These are phyloP conservation scores for Ophidiomyces ophidiicola DNA, from an alignment of 2,329 filamentous ascomycete species.

Conservation along the genomic window DNA sequence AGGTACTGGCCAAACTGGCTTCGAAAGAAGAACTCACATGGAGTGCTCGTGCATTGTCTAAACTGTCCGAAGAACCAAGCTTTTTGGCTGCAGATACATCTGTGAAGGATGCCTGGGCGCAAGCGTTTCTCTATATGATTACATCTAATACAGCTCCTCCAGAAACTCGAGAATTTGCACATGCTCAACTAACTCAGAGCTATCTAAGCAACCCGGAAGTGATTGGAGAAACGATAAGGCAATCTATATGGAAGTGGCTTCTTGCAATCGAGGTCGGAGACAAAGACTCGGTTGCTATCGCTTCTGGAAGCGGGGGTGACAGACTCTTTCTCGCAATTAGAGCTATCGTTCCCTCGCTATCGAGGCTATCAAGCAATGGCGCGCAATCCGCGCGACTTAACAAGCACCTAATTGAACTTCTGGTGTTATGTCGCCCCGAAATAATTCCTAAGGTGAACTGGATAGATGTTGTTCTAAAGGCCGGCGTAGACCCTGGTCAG, in stretches of 20 bases:
- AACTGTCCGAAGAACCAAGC: conserved; percentile 45
- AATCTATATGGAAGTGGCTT: conserved; percentile 71
- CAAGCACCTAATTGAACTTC: conserved; percentile 59
- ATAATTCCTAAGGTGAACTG: conserved; percentile 68
- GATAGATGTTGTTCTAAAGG: conserved; percentile 77
- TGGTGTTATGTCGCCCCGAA: conserved; percentile 66
- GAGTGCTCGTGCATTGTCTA: conserved; percentile 58
- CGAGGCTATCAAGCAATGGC: conserved; percentile 22
- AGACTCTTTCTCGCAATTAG: conserved; percentile 50
- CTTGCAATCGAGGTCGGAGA: conserved; percentile 54
- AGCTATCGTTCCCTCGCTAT: conserved; percentile 29
- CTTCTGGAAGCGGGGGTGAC: conserved; percentile 51
- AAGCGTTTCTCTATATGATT: conserved; percentile 69
- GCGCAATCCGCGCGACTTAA: conserved; percentile 45
- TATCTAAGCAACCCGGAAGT: conserved; percentile 49
- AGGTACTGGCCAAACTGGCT: conserved; percentile 69
- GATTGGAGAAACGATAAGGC: conserved; percentile 52
- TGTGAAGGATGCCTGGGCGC: conserved; percentile 62
- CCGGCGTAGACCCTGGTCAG: conserved; percentile 68
- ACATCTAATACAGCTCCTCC: conserved; percentile 51
- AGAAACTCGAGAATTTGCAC: conserved; percentile 51
- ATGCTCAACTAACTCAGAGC: conserved; percentile 48
- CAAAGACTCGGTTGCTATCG: conserved; percentile 60
- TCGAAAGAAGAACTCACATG: conserved; percentile 66
- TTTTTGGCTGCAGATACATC: conserved; percentile 36